Base-by-base conservation (phyloP, 352 stramenopile genomes). In the Saprolegnia parasitica region DNA sequence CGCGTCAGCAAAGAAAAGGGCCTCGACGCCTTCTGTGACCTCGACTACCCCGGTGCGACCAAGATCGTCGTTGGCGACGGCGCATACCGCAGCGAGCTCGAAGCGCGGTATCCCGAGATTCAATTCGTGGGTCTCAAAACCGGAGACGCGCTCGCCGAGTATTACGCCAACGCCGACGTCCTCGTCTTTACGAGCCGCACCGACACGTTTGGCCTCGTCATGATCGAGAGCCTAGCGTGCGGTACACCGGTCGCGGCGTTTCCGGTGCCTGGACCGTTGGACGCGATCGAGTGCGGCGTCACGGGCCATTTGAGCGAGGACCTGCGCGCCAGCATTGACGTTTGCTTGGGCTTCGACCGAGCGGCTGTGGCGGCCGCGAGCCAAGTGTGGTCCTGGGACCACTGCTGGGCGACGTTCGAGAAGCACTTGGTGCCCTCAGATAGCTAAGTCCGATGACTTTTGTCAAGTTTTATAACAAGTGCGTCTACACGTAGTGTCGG, bases 151-250 rank as follows among this genome's bases (percentile, higher is more conserved):
- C 52, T 60, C 35, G 52, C 52, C 35, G 52, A 60, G 35, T 24
- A 26, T 3, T 60, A 42, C 9, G 52, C 52, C 52, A 60, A 60
- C 52, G 52, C 52, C 35, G 52, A 60, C 20, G 11, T 15, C 20
- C 35, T 60, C 24, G 52, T 60, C 24, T 60, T 60, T 40, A 60
- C 52, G 35, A 60, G 52, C 9, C 52, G 52, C 24, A 60, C 52
- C 24, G 52, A 60, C 35, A 60, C 52, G 11, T 60, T 60, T 60
- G 52, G 52, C 35, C 52, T 60, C 35, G 52, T 60, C 52, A 60
- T 60, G 52, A 60, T 60, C 20, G 52, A 60, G 35, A 60, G 52
- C 35, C 8, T 60, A 3, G 52, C 52, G 11, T 60, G 52, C 35
- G 52, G 52, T n/a, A 60, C 52, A 42, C 52, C 52, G 13, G 52